Evolutionary conservation across 148 eudicot genomes (phyloP).

Genomic region (Nepenthes mirabilis): DNA sequence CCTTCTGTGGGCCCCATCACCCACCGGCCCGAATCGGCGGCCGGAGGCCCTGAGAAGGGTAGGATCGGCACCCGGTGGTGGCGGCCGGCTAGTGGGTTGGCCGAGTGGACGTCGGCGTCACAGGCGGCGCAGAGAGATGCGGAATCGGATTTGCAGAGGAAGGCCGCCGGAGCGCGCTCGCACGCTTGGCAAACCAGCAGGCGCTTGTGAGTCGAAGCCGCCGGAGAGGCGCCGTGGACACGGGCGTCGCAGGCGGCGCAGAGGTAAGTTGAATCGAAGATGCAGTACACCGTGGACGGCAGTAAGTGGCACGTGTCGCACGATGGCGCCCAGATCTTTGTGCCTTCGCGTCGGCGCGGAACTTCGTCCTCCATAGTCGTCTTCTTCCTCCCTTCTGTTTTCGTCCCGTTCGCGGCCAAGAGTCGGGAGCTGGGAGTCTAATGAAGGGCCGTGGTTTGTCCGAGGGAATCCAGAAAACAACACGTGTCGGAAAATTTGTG

Average conservation of each 20-base stretch:
- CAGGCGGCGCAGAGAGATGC: conserved; percentile 79
- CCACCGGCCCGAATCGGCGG: neutral
- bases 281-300: conserved; percentile 50
- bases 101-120: conserved; percentile 80
- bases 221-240: conserved; percentile 35
- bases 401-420: neutral
- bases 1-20: conserved; percentile 9
- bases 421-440: conserved; percentile 2
- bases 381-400: neutral
- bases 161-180: conserved; percentile 75
- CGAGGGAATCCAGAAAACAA: conserved; percentile 22
- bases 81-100: conserved; percentile 77
- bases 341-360: conserved; percentile 5
- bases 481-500: conserved; percentile 48
- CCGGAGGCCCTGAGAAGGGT: conserved; percentile 21
- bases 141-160: conserved; percentile 78
- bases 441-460: conserved; percentile 13
- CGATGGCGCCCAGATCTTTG: conserved; percentile 27
- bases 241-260: conserved; percentile 52
- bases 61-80: conserved; percentile 76
- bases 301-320: conserved; percentile 59
- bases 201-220: conserved; percentile 45
- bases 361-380: conserved; percentile 40
- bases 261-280: conserved; percentile 48
- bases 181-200: conserved; percentile 82